phyloP scores from a whole-genome alignment of 2,329 filamentous ascomycete species.

The Ramichloridium luteum region DNA sequence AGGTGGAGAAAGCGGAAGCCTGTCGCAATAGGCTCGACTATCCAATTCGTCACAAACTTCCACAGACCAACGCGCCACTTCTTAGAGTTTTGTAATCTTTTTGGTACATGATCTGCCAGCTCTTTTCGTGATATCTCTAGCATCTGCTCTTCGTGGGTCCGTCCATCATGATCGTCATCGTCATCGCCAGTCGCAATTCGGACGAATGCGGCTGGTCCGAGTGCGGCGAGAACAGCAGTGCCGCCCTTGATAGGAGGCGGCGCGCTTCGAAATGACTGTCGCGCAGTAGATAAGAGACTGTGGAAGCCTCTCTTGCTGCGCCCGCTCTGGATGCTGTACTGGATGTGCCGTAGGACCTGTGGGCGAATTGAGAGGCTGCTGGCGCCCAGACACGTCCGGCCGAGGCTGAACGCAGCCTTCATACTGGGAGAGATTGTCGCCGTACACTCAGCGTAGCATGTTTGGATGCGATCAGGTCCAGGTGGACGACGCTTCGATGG shows the following conservation, averaged over 20 bases:
- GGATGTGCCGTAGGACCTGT: slow-evolving; percentile 20
- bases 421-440: slow-evolving; percentile 16
- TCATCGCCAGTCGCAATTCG: slow-evolving; percentile 40
- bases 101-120: slow-evolving; percentile 55
- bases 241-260: slow-evolving; percentile 26
- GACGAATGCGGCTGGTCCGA: slow-evolving; percentile 49
- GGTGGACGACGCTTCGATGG: no score
- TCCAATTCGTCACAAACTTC: slow-evolving; percentile 56
- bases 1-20: slow-evolving; percentile 80
- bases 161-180: slow-evolving; percentile 34
- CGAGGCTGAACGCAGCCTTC: slow-evolving; percentile 17
- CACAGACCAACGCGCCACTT: slow-evolving; percentile 48
- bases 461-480: no score
- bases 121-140: slow-evolving; percentile 68
- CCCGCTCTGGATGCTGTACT: slow-evolving; percentile 20
- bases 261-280: slow-evolving; percentile 19
- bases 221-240: slow-evolving; percentile 27
- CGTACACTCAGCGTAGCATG: no score
- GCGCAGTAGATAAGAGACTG: slow-evolving; percentile 12
- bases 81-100: slow-evolving; percentile 47
- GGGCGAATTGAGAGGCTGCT: slow-evolving; percentile 16
- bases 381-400: slow-evolving; percentile 15
- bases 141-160: slow-evolving; percentile 78
- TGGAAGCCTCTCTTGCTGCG: slow-evolving; percentile 15
- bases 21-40: slow-evolving; percentile 78